Evolutionary conservation across 495 filamentous ascomycete genomes (phyloP).

Genomic region (Xylaria telfairii): DNA sequence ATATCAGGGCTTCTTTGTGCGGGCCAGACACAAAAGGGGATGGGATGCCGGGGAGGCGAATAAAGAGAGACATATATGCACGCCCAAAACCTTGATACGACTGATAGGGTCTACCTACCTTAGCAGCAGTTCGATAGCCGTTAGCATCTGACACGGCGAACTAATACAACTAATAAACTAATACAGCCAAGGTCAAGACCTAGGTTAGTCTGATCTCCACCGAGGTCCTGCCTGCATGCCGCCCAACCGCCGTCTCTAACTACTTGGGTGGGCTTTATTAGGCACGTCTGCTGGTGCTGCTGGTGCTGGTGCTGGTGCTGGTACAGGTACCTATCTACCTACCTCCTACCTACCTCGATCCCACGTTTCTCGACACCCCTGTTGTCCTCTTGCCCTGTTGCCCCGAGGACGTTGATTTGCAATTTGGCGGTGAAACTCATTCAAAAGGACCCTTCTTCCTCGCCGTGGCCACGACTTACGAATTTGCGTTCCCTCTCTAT

Average conservation of each 20-base stretch:
- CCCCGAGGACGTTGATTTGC: slow-evolving; percentile 23
- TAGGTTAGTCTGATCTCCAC: slow-evolving; percentile 18
- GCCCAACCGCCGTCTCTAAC: slow-evolving; percentile 11
- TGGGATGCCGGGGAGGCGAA: not conserved
- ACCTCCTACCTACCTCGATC: slow-evolving; percentile 21
- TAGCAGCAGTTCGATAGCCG: not conserved
- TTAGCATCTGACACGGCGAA: slow-evolving; percentile 14
- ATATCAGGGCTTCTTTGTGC: not conserved
- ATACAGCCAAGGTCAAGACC: slow-evolving; percentile 2
- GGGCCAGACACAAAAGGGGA: not conserved
- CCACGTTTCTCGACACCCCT: slow-evolving; percentile 25
- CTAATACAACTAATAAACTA: not conserved
- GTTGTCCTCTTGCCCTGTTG: slow-evolving; percentile 12
- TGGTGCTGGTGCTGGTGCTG: too few relatives aligned
- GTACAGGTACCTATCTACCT: not conserved
- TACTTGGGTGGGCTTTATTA: slow-evolving; percentile 11
- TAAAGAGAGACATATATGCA: not conserved
- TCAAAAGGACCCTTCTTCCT: slow-evolving; percentile 26
- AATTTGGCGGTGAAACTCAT: slow-evolving; percentile 30
- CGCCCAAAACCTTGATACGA: not conserved
- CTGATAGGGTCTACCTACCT: not conserved
- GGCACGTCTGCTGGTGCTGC: slow-evolving; percentile 3
- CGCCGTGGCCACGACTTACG: slow-evolving; percentile 11
- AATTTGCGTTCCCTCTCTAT: slow-evolving; percentile 1
- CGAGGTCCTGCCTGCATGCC: slow-evolving; percentile 19